A percentile compares a stretch with the other conserved stretches of the same genome.
Evolutionary conservation across 768 basidiomycete species (phyloP).

Genomic region (Crepidotus variabilis): DNA sequence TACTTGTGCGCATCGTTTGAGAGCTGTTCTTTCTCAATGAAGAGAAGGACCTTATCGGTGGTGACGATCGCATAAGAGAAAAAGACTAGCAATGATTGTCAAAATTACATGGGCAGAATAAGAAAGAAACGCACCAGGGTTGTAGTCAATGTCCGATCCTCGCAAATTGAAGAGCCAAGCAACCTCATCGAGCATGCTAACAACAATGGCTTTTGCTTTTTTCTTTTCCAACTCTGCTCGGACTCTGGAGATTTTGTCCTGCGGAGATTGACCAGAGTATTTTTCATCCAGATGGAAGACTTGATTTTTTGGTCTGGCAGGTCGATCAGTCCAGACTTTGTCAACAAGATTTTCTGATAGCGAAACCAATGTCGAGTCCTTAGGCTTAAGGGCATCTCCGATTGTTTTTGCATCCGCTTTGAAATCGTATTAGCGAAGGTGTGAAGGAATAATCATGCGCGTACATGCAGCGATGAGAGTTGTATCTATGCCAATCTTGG

Average conservation of each 20-base stretch:
- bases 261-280: slow-evolving; percentile 66
- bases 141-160: slow-evolving; percentile 89
- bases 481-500: slow-evolving; percentile 81
- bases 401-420: slow-evolving; percentile 66
- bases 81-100: slow-evolving; percentile 56
- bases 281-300: slow-evolving; percentile 70
- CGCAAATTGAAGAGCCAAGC: slow-evolving; percentile 94
- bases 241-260: slow-evolving; percentile 64
- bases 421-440: neutral
- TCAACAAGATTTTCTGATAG: slow-evolving; percentile 76
- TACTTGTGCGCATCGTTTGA: slow-evolving; percentile 36
- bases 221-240: slow-evolving; percentile 63
- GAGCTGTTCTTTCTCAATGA: slow-evolving; percentile 58
- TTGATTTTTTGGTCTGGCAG: slow-evolving; percentile 60
- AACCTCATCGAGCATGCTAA: slow-evolving; percentile 91
- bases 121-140: slow-evolving; percentile 40
- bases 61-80: slow-evolving; percentile 88
- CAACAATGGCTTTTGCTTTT: slow-evolving; percentile 67
- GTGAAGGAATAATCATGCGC: slow-evolving; percentile 4
- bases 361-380: slow-evolving; percentile 62
- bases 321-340: slow-evolving; percentile 71
- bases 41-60: slow-evolving; percentile 54
- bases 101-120: neutral
- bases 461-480: slow-evolving; percentile 65
- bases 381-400: slow-evolving; percentile 47